phyloP scores from a whole-genome alignment of 805 yeast genomes.

The Komagataella mondaviorum region DNA sequence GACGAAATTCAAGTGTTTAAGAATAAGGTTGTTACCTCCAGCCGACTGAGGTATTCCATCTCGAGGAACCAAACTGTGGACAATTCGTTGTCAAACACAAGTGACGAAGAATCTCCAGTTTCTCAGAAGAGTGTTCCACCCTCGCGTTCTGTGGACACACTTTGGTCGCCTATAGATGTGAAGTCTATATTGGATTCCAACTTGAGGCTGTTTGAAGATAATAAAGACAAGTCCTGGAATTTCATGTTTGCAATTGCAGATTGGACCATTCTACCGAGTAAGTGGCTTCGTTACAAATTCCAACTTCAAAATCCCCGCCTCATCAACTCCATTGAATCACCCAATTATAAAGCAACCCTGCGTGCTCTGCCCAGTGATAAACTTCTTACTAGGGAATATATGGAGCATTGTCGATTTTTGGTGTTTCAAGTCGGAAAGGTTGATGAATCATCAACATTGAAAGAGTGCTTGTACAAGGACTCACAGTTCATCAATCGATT shows the following conservation, averaged over 20 bases:
- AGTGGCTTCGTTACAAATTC: neutral
- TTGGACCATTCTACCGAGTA: neutral
- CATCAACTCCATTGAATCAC: neutral
- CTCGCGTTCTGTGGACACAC: neutral
- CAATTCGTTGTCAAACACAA: neutral
- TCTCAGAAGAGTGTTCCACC: neutral
- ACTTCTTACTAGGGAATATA: neutral
- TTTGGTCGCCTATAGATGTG: neutral
- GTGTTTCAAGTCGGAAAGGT: neutral
- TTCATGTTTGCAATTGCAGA: neutral
- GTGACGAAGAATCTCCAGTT: neutral
- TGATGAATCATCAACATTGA: neutral
- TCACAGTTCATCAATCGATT: neutral
- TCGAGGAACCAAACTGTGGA: neutral
- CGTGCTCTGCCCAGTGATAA: neutral
- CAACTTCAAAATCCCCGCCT: neutral
- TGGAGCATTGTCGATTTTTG: neutral
- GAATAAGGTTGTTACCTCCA: neutral
- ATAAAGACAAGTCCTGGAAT: neutral
- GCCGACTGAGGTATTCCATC: neutral
- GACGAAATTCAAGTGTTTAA: neutral
- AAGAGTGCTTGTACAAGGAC: neutral
- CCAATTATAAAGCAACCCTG: neutral
- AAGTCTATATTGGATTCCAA: neutral
- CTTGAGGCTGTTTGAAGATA: neutral